These are phyloP conservation scores for Saussurea involucrata DNA, from an alignment of 129 eudicot species.

Conservation along the genomic window DNA sequence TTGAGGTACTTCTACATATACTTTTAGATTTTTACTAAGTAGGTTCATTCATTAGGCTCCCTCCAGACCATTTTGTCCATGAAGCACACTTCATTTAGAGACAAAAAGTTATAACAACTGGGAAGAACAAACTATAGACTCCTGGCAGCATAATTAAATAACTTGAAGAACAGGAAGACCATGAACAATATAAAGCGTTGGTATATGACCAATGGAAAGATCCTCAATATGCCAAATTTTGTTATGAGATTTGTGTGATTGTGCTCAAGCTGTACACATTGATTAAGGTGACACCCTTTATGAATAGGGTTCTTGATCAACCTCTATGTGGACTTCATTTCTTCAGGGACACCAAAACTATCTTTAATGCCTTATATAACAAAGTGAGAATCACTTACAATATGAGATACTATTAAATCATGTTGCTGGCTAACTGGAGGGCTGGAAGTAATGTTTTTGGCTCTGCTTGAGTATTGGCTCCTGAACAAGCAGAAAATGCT, in stretches of 20 bases:
- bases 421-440: neutral
- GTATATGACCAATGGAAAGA: neutral
- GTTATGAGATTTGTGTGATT: neutral
- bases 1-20: conserved; percentile 9
- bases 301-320: neutral
- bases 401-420: neutral
- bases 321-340: neutral
- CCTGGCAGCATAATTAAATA: neutral
- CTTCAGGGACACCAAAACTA: neutral
- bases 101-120: neutral
- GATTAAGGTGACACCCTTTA: neutral
- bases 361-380: too few relatives aligned
- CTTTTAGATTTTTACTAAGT: neutral
- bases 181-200: neutral
- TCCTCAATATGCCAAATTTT: neutral
- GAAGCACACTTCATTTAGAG: neutral
- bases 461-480: neutral
- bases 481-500: neutral
- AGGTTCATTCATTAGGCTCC: neutral
- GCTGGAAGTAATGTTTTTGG: neutral
- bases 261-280: neutral
- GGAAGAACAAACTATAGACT: neutral
- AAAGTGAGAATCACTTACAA: neutral
- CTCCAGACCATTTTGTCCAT: neutral
- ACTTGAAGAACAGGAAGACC: neutral